These are phyloP conservation scores for Pseudogymnoascus sp. DNA, from an alignment of 2,329 filamentous ascomycete genomes.

Conservation along the genomic window DNA sequence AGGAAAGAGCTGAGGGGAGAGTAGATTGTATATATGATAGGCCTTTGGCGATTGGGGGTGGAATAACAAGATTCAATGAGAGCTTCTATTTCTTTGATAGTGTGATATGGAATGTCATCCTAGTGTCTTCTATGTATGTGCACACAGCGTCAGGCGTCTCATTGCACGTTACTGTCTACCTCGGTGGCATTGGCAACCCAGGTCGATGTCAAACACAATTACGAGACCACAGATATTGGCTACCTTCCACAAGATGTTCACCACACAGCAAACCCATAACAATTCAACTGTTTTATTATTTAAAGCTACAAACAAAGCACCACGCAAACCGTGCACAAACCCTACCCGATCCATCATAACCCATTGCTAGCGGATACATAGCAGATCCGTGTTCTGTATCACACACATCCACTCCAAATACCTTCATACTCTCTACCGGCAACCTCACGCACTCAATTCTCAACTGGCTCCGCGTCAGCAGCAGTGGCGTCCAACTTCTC, in stretches of 20 bases:
- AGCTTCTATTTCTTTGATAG: not conserved
- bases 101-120: not conserved
- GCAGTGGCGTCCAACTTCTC: conserved; percentile 25
- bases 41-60: not conserved
- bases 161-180: not conserved
- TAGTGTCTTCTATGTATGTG: not conserved
- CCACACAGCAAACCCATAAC: not conserved
- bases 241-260: not conserved
- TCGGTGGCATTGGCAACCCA: not conserved
- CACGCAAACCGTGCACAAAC: not conserved
- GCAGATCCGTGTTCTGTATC: not conserved
- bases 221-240: not conserved
- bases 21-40: conserved; percentile 1
- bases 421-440: not conserved
- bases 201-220: not conserved
- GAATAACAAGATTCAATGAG: not conserved
- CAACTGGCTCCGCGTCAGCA: not conserved
- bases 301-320: not conserved
- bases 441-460: not conserved
- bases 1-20: conserved; percentile 14
- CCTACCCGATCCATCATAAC: not conserved
- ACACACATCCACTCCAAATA: not conserved
- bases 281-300: not conserved
- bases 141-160: not conserved
- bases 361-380: not conserved